Evolutionary conservation across 495 filamentous ascomycete species (phyloP).

Genomic region (Massariosphaeria phaeospora): DNA sequence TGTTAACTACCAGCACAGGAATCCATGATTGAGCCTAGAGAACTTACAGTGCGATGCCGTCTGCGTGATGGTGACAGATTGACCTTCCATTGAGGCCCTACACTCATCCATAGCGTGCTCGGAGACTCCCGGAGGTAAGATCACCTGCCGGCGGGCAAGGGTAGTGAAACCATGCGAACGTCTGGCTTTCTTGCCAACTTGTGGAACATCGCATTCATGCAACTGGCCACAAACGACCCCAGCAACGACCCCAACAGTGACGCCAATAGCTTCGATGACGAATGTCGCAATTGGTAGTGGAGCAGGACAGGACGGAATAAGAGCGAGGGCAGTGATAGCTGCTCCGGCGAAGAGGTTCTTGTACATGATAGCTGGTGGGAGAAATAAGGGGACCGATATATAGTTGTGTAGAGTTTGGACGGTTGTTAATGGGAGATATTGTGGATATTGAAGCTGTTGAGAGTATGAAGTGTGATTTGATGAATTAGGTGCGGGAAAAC

Average conservation of each 20-base stretch:
- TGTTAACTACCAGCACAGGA: background rate
- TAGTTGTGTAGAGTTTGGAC: too few species aligned
- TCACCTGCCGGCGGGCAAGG: background rate
- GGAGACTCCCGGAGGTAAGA: conserved; percentile 2
- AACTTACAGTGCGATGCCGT: conserved; percentile 1
- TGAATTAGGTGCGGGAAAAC: too few species aligned
- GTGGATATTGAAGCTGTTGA: too few species aligned
- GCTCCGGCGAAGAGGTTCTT: too few species aligned
- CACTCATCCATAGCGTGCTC: conserved; percentile 4
- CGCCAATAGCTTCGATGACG: too few species aligned
- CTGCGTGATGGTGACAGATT: background rate
- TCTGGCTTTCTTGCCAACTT: too few species aligned
- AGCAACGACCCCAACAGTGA: background rate
- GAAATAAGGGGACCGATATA: too few species aligned
- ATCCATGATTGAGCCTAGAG: background rate
- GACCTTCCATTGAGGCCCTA: background rate
- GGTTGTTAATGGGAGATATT: too few species aligned
- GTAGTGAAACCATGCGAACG: too few species aligned
- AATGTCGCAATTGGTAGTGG: background rate
- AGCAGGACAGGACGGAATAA: conserved; percentile 5
- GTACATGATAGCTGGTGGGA: too few species aligned
- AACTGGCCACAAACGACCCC: background rate
- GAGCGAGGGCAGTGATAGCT: background rate
- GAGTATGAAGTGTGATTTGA: too few species aligned
- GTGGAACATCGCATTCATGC: too few species aligned